A percentile compares a stretch with the other conserved stretches of the same genome.
Conservation (phyloP, 441 rosid species). For the Erysimum cheiri region DNA sequence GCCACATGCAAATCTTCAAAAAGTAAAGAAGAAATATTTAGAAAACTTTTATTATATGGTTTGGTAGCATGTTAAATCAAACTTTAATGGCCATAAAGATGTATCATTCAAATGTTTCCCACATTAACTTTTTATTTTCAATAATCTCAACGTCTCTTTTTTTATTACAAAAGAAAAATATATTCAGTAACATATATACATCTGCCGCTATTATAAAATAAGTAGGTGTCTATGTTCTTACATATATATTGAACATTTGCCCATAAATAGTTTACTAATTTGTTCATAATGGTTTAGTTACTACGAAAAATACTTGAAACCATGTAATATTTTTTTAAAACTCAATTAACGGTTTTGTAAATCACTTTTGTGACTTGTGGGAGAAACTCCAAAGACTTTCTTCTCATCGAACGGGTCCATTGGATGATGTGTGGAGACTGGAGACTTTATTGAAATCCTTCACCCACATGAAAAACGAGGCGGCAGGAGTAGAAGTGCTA, state of each 20-base stretch:
- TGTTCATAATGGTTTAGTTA: neutral
- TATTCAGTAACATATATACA: neutral
- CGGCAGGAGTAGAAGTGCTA: too few species aligned
- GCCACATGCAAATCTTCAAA: conserved; percentile 40
- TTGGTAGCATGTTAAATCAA: conserved; percentile 43
- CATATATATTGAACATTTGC: neutral
- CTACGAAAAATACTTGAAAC: neutral
- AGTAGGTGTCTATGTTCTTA: neutral
- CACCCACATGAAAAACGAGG: too few species aligned
- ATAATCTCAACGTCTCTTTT: conserved; percentile 7
- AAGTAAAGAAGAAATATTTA: conserved; percentile 33
- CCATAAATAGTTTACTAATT: neutral
- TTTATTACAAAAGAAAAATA: neutral
- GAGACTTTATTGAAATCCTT: too few species aligned
- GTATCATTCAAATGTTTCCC: conserved; percentile 32
- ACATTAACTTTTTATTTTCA: conserved; percentile 35
- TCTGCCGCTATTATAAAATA: neutral
- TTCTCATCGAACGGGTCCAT: too few species aligned
- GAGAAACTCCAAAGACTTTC: too few species aligned
- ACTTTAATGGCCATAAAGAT: conserved; percentile 37
- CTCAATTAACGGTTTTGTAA: too few species aligned
- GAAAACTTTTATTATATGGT: conserved; percentile 41
- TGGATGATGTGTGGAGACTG: too few species aligned
- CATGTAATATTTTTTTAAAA: too few species aligned
- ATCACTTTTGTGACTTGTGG: too few species aligned